Conservation (phyloP, 1,284 basidiomycete species). For the Apiotrichum gamsii region DNA sequence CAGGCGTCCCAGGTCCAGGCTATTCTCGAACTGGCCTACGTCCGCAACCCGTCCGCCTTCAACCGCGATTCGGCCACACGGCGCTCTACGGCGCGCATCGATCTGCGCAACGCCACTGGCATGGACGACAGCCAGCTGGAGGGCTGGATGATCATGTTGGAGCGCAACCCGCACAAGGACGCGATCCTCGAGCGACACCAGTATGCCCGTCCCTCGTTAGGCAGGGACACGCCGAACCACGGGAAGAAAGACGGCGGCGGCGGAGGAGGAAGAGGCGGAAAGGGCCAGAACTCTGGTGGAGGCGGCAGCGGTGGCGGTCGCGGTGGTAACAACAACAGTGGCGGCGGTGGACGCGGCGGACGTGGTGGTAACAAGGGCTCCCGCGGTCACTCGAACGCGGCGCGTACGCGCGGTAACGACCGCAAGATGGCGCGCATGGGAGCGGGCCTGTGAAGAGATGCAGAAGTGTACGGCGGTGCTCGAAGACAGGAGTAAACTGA, state of each 20-base stretch:
- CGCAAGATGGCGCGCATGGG: slow-evolving; percentile 47
- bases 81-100: slow-evolving; percentile 58
- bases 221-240: too few relatives aligned
- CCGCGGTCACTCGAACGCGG: slow-evolving; percentile 45
- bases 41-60: slow-evolving; percentile 65
- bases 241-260: background rate
- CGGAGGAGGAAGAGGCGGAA: slow-evolving; percentile 1
- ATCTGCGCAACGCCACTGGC: slow-evolving; percentile 63
- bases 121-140: slow-evolving; percentile 69
- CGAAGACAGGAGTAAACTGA: too few relatives aligned
- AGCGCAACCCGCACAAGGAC: slow-evolving; percentile 56
- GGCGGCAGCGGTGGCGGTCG: slow-evolving; percentile 17
- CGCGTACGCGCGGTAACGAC: slow-evolving; percentile 45
- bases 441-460: slow-evolving; percentile 15
- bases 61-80: slow-evolving; percentile 67
- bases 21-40: slow-evolving; percentile 67
- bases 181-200: slow-evolving; percentile 42
- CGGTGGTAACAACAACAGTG: slow-evolving; percentile 8
- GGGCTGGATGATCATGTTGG: slow-evolving; percentile 80
- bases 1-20: slow-evolving; percentile 49
- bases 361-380: slow-evolving; percentile 37
- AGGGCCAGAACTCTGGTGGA: too few relatives aligned
- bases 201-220: slow-evolving; percentile 6
- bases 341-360: slow-evolving; percentile 29
- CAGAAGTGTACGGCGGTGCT: too few relatives aligned